Percentiles rank a stretch among this genome's conserved stretches.
phyloP scores from a whole-genome alignment of 2,329 filamentous ascomycete species.

The Decorospora gaudefroyi region DNA sequence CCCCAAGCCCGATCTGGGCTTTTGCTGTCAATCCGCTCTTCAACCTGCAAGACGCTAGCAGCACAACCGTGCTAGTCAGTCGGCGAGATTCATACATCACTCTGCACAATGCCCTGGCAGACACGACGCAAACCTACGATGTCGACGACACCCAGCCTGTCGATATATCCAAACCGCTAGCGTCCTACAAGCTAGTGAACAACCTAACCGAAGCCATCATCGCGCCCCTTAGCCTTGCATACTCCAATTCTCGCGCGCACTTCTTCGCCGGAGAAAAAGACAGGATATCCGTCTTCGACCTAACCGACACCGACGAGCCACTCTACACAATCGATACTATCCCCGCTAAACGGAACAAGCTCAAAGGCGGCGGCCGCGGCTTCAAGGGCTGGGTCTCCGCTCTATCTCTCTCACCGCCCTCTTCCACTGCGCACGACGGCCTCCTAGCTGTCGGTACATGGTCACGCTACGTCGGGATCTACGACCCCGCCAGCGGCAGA shows the following conservation, averaged over 20 bases:
- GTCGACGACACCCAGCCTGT: conserved; percentile 12
- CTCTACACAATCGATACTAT: conserved; percentile 51
- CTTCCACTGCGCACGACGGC: conserved; percentile 47
- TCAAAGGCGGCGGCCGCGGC: conserved; percentile 52
- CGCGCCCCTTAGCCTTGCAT: conserved; percentile 60
- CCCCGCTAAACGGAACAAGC: conserved; percentile 51
- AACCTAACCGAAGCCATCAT: conserved; percentile 61
- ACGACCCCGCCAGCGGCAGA: conserved; percentile 57
- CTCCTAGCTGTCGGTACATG: conserved; percentile 62
- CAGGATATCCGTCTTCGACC: conserved; percentile 61
- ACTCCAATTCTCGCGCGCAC: conserved; percentile 52
- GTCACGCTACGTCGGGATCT: conserved; percentile 61
- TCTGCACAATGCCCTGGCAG: conserved; percentile 59
- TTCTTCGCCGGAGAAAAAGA: conserved; percentile 64
- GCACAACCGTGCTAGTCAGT: conserved; percentile 58
- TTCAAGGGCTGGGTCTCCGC: conserved; percentile 63
- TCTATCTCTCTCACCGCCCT: conserved; percentile 48
- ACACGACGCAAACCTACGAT: conserved; percentile 26
- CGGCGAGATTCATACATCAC: conserved; percentile 60
- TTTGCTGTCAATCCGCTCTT: conserved; percentile 61
- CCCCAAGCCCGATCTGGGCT: conserved; percentile 58
- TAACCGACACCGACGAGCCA: conserved; percentile 55
- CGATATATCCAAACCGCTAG: conserved; percentile 42
- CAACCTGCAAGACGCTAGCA: conserved; percentile 56
- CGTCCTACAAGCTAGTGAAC: conserved; percentile 60